Evolutionary conservation across 768 basidiomycete species (phyloP).

Genomic region (Russula brevipes): DNA sequence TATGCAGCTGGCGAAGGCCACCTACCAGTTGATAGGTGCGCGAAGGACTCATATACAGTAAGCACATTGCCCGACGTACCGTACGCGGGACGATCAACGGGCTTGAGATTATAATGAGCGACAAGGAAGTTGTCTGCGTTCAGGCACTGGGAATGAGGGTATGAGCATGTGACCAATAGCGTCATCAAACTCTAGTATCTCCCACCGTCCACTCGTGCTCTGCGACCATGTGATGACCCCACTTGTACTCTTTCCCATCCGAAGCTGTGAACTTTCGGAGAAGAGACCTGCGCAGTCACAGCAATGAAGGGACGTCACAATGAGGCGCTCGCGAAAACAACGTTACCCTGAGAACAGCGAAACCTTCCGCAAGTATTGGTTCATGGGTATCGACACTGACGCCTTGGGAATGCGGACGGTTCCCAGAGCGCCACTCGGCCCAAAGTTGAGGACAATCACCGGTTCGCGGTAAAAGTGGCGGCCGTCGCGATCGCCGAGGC

Average conservation of each 20-base stretch:
- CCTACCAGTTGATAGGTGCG: slow-evolving; percentile 51
- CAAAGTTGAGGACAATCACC: slow-evolving; percentile 55
- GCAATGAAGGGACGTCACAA: slow-evolving; percentile 2
- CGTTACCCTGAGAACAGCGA: slow-evolving; percentile 62
- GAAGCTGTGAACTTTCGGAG: slow-evolving; percentile 63
- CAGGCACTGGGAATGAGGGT: slow-evolving; percentile 42
- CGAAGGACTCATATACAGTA: slow-evolving; percentile 53
- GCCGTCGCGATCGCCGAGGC: slow-evolving; percentile 46
- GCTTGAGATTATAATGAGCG: slow-evolving; percentile 62
- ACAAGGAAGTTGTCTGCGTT: slow-evolving; percentile 50
- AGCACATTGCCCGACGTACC: slow-evolving; percentile 59
- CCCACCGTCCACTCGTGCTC: slow-evolving; percentile 76
- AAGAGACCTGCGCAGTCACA: slow-evolving; percentile 45
- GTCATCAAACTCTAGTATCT: slow-evolving; percentile 28
- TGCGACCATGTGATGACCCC: slow-evolving; percentile 50
- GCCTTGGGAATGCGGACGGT: slow-evolving; percentile 49
- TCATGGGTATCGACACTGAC: slow-evolving; percentile 50
- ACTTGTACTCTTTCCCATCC: slow-evolving; percentile 67
- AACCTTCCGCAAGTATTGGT: slow-evolving; percentile 57
- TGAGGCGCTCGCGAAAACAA: slow-evolving; percentile 17
- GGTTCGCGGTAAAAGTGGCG: slow-evolving; percentile 51
- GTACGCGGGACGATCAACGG: slow-evolving; percentile 49
- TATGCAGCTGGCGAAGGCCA: background rate
- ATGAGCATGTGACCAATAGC: background rate
- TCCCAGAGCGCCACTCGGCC: slow-evolving; percentile 52